A percentile compares a stretch with the other conserved stretches of the same genome.
Evolutionary conservation across 192 early-diverging fungal species (phyloP).

Genomic region (Phycomyces nitens): DNA sequence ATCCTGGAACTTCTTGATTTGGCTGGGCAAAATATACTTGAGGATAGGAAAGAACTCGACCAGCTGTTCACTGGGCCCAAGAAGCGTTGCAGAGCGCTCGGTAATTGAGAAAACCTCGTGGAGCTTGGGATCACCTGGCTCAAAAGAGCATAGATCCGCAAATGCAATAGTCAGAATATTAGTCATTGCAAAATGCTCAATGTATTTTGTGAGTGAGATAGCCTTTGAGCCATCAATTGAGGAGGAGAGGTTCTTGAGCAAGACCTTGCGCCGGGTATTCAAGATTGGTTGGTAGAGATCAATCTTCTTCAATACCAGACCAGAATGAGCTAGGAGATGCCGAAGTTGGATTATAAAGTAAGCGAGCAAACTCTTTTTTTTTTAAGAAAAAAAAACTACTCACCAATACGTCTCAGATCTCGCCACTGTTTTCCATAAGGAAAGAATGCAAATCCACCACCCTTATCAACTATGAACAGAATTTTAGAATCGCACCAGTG

Average conservation of each 20-base stretch:
- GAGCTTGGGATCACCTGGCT: conserved; percentile 20
- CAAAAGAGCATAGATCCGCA: conserved; percentile 23
- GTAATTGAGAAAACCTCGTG: conserved; percentile 33
- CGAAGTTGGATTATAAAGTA: not conserved
- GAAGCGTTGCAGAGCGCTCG: conserved; percentile 9
- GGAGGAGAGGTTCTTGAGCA: conserved; percentile 9
- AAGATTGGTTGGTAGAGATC: conserved; percentile 33
- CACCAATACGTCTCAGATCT: conserved; percentile 29
- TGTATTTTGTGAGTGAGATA: not conserved
- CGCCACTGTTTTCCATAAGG: conserved; percentile 32
- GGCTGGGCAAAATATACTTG: conserved; percentile 15
- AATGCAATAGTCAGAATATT: conserved; percentile 28
- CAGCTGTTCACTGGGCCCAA: conserved; percentile 27
- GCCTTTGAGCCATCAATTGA: not conserved
- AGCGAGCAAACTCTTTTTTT: no score
- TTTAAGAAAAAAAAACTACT: no score
- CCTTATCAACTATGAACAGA: conserved; percentile 13
- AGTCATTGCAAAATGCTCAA: conserved; percentile 35
- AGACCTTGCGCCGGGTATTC: not conserved
- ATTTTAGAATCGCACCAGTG: not conserved
- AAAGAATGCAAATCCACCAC: conserved; percentile 36
- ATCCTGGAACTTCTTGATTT: not conserved
- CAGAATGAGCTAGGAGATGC: conserved; percentile 22
- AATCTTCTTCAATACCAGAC: conserved; percentile 31
- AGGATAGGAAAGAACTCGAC: conserved; percentile 34